Evolutionary conservation across 2,329 filamentous ascomycete species (phyloP).

Genomic region (Sporothrix brunneoviolacea): DNA sequence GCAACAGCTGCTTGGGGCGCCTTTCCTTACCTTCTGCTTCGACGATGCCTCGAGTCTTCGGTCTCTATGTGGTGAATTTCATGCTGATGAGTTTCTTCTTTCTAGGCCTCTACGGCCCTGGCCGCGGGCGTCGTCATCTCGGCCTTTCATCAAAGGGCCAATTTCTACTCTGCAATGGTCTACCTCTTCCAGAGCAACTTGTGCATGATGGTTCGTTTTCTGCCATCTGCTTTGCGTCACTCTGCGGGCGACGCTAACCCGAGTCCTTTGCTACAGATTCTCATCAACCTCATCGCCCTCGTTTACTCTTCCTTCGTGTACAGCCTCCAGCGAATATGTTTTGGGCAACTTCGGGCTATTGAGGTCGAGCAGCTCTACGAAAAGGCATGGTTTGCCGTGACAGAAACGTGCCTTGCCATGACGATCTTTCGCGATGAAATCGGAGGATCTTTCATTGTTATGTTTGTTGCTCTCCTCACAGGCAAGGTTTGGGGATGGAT

Average conservation of each 20-base stretch:
- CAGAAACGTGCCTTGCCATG: slow-evolving; percentile 95
- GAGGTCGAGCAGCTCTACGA: slow-evolving; percentile 97
- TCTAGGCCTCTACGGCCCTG: slow-evolving; percentile 71
- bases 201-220: slow-evolving; percentile 69
- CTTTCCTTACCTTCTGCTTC: too few relatives aligned
- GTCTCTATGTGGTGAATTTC: background rate
- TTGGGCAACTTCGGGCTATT: slow-evolving; percentile 81
- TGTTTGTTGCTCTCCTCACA: slow-evolving; percentile 89
- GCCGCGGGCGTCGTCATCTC: slow-evolving; percentile 79
- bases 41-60: background rate
- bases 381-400: slow-evolving; percentile 95
- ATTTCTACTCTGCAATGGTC: slow-evolving; percentile 97
- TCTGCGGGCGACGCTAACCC: background rate
- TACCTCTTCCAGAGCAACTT: slow-evolving; percentile 95
- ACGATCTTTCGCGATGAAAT: slow-evolving; percentile 96
- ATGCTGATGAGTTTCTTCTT: slow-evolving; percentile 1
- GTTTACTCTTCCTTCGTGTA: slow-evolving; percentile 75
- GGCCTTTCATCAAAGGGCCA: slow-evolving; percentile 88
- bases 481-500: slow-evolving; percentile 99
- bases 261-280: slow-evolving; percentile 67
- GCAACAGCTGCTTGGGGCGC: too few relatives aligned
- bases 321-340: slow-evolving; percentile 82
- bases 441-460: slow-evolving; percentile 87
- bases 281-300: slow-evolving; percentile 85
- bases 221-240: background rate